Evolutionary conservation across 179 eudicot species (phyloP).

Genomic region (Carnegiea gigantea): DNA sequence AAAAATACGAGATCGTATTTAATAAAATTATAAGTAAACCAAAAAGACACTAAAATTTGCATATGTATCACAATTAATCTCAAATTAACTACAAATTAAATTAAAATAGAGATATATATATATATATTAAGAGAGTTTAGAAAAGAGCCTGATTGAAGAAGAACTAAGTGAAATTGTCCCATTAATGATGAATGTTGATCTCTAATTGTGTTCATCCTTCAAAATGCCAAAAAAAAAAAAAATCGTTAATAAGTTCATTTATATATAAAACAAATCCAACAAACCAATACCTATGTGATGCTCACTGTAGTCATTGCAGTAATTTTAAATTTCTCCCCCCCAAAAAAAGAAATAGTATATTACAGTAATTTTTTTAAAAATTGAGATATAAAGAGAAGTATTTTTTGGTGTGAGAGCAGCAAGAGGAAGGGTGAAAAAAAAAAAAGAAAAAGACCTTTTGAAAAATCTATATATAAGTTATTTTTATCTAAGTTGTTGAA

Average conservation of each 20-base stretch:
- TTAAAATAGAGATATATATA: too few species aligned
- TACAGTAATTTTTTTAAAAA: too few species aligned
- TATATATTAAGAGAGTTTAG: background rate
- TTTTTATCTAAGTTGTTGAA: background rate
- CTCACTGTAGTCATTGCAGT: background rate
- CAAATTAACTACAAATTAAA: background rate
- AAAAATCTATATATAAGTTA: background rate
- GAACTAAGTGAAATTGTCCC: background rate
- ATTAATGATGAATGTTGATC: background rate
- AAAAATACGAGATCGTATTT: background rate
- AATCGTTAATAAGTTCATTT: too few species aligned
- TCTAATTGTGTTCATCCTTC: constrained; percentile 6
- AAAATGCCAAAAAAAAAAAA: background rate
- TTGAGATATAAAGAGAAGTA: background rate
- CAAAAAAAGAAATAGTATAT: too few species aligned
- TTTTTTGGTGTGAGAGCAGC: background rate
- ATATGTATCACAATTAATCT: background rate
- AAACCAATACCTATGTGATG: background rate
- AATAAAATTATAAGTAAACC: background rate
- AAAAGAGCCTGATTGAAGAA: constrained; percentile 3
- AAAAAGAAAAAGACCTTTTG: background rate
- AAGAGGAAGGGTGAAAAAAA: background rate
- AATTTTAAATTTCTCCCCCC: too few species aligned
- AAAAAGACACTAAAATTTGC: background rate
- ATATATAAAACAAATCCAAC: background rate